Percentiles rank a stretch among this genome's conserved stretches.
Evolutionary conservation across 2,329 filamentous ascomycete species (phyloP).

Genomic region (Cercospora sp.): DNA sequence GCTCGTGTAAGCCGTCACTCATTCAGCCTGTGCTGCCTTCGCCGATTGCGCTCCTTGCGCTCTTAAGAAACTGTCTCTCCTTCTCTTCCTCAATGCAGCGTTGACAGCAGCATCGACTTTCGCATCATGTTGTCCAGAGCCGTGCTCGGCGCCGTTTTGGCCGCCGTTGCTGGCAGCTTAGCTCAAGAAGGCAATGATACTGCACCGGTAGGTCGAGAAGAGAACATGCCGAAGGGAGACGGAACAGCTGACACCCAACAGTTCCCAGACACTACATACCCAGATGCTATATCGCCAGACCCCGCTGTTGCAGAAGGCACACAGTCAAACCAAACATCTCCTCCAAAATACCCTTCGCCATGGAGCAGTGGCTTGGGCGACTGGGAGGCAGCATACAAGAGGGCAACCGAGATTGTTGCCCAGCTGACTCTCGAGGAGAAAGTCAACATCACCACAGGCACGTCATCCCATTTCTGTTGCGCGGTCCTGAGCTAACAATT

Average conservation of each 20-base stretch:
- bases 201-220: slow-evolving; percentile 19
- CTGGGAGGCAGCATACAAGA: slow-evolving; percentile 74
- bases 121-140: slow-evolving; percentile 16
- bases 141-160: slow-evolving; percentile 17
- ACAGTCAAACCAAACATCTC: slow-evolving; percentile 46
- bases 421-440: slow-evolving; percentile 82
- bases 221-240: too few species aligned
- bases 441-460: slow-evolving; percentile 62
- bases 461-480: neutral
- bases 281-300: slow-evolving; percentile 20
- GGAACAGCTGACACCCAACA: neutral
- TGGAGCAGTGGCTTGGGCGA: slow-evolving; percentile 74
- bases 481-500: neutral
- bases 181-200: slow-evolving; percentile 25
- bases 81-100: neutral
- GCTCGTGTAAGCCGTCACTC: neutral
- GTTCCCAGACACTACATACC: slow-evolving; percentile 22
- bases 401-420: slow-evolving; percentile 76
- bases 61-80: neutral
- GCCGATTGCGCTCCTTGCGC: neutral
- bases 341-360: slow-evolving; percentile 79
- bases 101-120: slow-evolving; percentile 6
- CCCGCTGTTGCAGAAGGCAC: slow-evolving; percentile 34
- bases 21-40: neutral
- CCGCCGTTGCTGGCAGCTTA: slow-evolving; percentile 6